Percentiles rank a stretch among this genome's conserved stretches.
phyloP scores from a whole-genome alignment of 2,329 filamentous ascomycete genomes.

The Alternaria sp. region DNA sequence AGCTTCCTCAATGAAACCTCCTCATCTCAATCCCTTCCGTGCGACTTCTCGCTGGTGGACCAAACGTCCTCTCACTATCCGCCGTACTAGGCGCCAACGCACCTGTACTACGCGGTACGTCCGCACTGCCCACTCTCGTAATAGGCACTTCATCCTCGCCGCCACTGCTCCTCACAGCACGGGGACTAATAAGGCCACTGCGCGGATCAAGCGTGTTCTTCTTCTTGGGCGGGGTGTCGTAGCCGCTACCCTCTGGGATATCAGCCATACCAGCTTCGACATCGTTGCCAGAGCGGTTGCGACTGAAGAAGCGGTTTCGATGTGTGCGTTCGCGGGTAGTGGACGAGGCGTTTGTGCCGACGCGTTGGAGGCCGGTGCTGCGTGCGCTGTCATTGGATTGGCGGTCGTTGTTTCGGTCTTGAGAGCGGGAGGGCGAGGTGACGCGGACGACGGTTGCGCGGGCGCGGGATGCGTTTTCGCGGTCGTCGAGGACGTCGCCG shows the following conservation, averaged over 20 bases:
- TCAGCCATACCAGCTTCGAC: constrained; percentile 57
- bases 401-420: constrained; percentile 35
- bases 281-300: constrained; percentile 43
- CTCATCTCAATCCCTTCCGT: constrained; percentile 46
- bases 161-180: constrained; percentile 33
- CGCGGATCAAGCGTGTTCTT: constrained; percentile 46
- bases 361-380: constrained; percentile 43
- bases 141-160: constrained; percentile 21
- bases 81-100: constrained; percentile 26
- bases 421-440: constrained; percentile 44
- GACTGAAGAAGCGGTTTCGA: constrained; percentile 67
- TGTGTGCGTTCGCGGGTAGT: constrained; percentile 52
- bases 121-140: neutral
- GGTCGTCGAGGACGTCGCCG: constrained; percentile 70
- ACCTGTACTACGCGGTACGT: constrained; percentile 25
- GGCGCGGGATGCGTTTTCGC: constrained; percentile 42
- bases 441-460: constrained; percentile 50
- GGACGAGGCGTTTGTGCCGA: constrained; percentile 42
- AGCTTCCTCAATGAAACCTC: constrained; percentile 25
- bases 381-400: constrained; percentile 37
- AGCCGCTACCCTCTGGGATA: constrained; percentile 48
- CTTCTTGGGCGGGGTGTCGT: constrained; percentile 19
- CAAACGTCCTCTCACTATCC: constrained; percentile 30
- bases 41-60: constrained; percentile 28
- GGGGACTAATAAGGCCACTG: constrained; percentile 40